Percentiles rank a stretch among this genome's conserved stretches.
These are phyloP conservation scores for Emergomyces pasteurianus DNA, from an alignment of 2,329 filamentous ascomycete species.

Conservation along the genomic window DNA sequence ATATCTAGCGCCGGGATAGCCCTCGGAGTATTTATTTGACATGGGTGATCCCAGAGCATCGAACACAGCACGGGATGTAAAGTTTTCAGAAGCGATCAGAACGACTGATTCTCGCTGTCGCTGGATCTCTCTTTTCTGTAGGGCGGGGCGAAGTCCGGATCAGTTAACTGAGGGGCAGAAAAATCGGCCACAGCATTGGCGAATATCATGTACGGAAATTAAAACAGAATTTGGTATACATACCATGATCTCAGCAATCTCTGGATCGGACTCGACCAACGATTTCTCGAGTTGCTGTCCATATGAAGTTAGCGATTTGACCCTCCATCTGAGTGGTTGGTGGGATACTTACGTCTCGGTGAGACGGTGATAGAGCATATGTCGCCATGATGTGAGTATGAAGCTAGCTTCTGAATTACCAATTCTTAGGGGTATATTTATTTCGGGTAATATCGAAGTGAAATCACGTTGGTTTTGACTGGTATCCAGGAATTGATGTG, in stretches of 20 bases:
- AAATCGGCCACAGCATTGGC: background rate
- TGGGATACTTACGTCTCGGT: slow-evolving; percentile 48
- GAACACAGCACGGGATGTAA: slow-evolving; percentile 95
- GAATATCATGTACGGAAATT: background rate
- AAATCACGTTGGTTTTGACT: background rate
- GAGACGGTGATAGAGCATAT: slow-evolving; percentile 55
- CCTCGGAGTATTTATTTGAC: slow-evolving; percentile 99
- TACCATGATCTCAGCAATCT: slow-evolving; percentile 96
- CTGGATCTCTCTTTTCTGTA: slow-evolving; percentile 79
- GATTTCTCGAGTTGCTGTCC: slow-evolving; percentile 87
- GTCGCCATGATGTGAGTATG: slow-evolving; percentile 28
- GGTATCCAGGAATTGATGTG: background rate
- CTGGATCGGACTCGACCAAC: slow-evolving; percentile 79
- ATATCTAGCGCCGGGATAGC: slow-evolving; percentile 95
- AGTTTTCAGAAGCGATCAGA: slow-evolving; percentile 97
- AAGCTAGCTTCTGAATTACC: background rate
- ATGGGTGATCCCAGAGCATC: slow-evolving; percentile 90
- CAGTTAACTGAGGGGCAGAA: background rate
- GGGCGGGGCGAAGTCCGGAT: background rate
- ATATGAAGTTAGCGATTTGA: slow-evolving; percentile 21
- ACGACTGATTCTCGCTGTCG: slow-evolving; percentile 97
- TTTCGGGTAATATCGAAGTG: background rate
- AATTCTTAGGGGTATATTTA: background rate
- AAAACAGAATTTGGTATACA: slow-evolving; percentile 19
- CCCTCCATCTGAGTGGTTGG: slow-evolving; percentile 3